Evolutionary conservation across 257 asterid genomes (phyloP), one percentile per base, ranked within the genome.

Genomic region (Ocimum tenuiflorum): DNA sequence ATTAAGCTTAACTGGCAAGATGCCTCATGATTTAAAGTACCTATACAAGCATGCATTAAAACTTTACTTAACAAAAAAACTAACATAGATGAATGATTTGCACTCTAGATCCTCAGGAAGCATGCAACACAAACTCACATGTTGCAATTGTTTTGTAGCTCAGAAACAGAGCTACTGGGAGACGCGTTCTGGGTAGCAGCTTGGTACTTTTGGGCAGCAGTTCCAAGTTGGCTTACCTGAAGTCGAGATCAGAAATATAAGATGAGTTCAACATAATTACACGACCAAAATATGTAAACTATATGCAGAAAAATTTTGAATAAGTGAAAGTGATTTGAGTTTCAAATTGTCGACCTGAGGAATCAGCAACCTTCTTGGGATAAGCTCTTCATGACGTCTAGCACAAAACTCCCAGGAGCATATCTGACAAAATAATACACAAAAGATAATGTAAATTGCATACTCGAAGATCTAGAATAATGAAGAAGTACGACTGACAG

Each of bases 351-450:
- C 36, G 69, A 92, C 99, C 97, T 92, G 99, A 64, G 97, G 96
- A 75, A 88, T 81, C 73, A 92, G 78, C 81, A 86, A 79, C 76
- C 96, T 82, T 69, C 95, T 82, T 65, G 99, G 97, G 52, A 92
- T 88, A 62, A 92, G 90, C 74, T 92, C 97, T 81, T 92, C 99
- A 71, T 92, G 99, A 46, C 91, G 95, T 18, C 99, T 83, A 20
- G 97, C 99, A 84, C 99, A 92, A 72, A 92, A 92, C 67, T 87
- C 97, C 99, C 99, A 92, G 11, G 97, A 89, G 87, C 92, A 82
- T 72, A 92, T 92, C 99, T 92, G 84, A 51, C 36, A 49, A 62
- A 55, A 27, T 27, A 1, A n/a, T 48, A 41, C 22, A 31, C 50
- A 60, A 22, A 22, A 56, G 53, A 46, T 4, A 27, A 4, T 27